Base-by-base conservation (phyloP, 1,139 yeast genomes). In the Debaryomyces subglobosus region DNA sequence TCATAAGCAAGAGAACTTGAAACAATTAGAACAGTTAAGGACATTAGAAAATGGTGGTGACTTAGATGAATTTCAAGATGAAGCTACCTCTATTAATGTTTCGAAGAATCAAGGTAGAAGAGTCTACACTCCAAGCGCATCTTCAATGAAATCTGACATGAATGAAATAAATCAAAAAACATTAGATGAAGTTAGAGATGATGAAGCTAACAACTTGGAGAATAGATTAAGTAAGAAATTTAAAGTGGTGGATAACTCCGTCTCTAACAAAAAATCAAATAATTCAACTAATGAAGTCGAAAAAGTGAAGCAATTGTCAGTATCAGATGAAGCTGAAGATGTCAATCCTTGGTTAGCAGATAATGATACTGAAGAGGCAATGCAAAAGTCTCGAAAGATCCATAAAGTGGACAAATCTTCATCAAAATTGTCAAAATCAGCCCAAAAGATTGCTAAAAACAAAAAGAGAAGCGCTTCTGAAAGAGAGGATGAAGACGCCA, bases 71-170 rank as follows among this genome's bases (percentile, higher is more conserved):
- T 65, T 66, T 27, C 72, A 67, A 9, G 64, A 58, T 10, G 67
- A 60, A 39, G 57, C 59, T 25, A 62, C 57, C 30, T 67, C 78
- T 7, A 82, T 81, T 16, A 81, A 79, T 55, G 65, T 75, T n/a
- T 71, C 69, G 16, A 63, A 82, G 44, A 90, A 90, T 64, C 78
- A 78, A 54, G 98, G 97, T 39, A 82, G 99, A 68, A 79, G 96
- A 65, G 77, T 85, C 4, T 92, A 89, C 61, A 82, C 91, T 3
- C 96, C 97, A 5, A 81, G 82, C 18, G 84, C 86, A 15, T 64
- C 77, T 16, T 68, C 72, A 32, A 64, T 73, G 25, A 74, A 74
- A 25, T 68, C 68, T 12, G 81, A 75, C 18, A 65, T 78, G 51
- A 69, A 74, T 18, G 75, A 74, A 34, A 55, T 74, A 2, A 76